Base-by-base conservation (phyloP, 139 green algal species). In the Haematococcus sp. region DNA sequence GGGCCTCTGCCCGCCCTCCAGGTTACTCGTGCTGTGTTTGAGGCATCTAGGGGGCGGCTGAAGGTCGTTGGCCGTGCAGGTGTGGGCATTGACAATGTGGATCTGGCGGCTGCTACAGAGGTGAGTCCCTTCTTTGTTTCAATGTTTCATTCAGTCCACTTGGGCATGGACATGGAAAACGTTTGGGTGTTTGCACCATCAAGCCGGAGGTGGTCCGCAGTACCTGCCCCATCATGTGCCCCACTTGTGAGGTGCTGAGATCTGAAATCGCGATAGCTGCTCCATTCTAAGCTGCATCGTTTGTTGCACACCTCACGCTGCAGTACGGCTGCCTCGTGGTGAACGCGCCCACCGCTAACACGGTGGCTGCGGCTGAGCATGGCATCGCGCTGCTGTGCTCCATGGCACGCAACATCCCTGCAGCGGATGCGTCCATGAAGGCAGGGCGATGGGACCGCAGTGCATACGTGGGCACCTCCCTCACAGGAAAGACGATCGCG, bases 301-400 rank as follows among this genome's bases (percentile, higher is more conserved):
- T 72, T 52, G n/a, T n/a, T n/a, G n/a, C n/a, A n/a, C 40, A 11
- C 11, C 7, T 11, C 40, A 11, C 1, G 7, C 60, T 68, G 35
- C 82, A 92, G 88, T 81, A 84, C 64, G 91, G 91, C 49, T 96
- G 92, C 86, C 84, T 98, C 52, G 94, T 98, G 15, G 94, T 98
- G n/a, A 98, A 98, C 82, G 94, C 94, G 4, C 94, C 94, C 72
- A 98, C 93, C 27, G 94, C 94, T 75, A 98, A 98, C 88, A 98
- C 94, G 20, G 88, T 98, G 31, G 94, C 94, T 0, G 94, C 94
- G 25, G 94, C 94, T 0, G 94, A 98, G 90, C 94, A 98, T 79
- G 94, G 92, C 82, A 97, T 98, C 63, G 95, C 94, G 9, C 91
- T 98, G 60, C 83, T 98, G 60, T 92, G 83, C 72, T 78, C 93